Evolutionary conservation across 192 early-diverging fungal genomes (phyloP), one percentile per base, ranked within the genome.

Genomic region (Coemansia sp.): DNA sequence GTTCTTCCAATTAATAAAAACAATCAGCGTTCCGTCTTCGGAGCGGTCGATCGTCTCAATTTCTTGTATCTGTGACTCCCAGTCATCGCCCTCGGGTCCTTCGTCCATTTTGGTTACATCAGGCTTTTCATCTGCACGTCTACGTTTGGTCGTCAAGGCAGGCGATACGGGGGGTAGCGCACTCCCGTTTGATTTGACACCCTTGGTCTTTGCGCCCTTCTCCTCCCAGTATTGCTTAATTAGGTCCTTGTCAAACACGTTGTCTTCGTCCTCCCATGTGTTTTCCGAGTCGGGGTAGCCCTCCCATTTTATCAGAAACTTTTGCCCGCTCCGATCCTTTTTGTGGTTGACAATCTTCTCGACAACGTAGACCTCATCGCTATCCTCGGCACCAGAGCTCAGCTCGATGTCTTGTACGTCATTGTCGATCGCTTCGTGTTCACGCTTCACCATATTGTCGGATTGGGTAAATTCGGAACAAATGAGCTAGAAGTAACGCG

Each of bases 211-310:
- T 5, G 19, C 25, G 3, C 59, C 62, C 12, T 57, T 57, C 23
- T 34, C 57, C n/a, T 46, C 62, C 75, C 75, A 78, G 66, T 72
- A 78, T 28, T 63, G 60, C 36, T 65, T 62, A 38, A 78, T 52
- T 12, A 78, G 68, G 3, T 60, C 53, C 48, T 66, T 61, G 56
- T 78, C 75, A 15, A 72, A 23, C 17, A 87, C 64, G 60, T 87
- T 83, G 11, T 84, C 78, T 44, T 85, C 75, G 5, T 54, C 62
- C 38, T 87, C 86, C 86, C 86, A 87, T 0, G 86, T 85, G 71
- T 85, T 83, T 12, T 81, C 71, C 1, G 61, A 65, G 21, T 72
- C 63, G 2, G 62, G 57, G 17, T 80, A 87, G 0, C 76, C 82
- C n/a, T 74, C 60, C 86, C 86, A 87, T 49, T 85, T 85, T 31